phyloP scores from a whole-genome alignment of 305 asterid genomes.

The Fraxinus ornus region DNA sequence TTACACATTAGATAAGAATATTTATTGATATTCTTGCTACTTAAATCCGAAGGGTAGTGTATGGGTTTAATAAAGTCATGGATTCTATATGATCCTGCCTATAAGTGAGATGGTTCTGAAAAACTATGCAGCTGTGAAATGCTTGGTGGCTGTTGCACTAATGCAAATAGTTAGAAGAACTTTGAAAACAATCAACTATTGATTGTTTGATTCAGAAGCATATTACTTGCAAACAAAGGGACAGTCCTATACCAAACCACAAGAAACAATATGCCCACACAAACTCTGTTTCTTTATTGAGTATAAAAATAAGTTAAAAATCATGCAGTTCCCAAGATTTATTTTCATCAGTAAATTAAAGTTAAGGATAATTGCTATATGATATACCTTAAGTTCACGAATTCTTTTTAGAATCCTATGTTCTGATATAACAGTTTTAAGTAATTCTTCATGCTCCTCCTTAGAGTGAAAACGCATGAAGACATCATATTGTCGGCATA shows the following conservation, averaged over 20 bases:
- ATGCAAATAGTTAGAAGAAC: neutral
- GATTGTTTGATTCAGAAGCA: neutral
- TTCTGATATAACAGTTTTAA: slow-evolving; percentile 50
- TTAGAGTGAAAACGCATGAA: slow-evolving; percentile 77
- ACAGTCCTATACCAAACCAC: neutral
- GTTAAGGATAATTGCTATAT: neutral
- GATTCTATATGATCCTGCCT: neutral
- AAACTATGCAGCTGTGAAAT: neutral
- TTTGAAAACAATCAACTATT: neutral
- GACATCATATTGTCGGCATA: slow-evolving; percentile 58
- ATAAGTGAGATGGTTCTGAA: neutral
- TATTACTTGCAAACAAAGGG: neutral
- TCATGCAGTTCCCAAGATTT: neutral
- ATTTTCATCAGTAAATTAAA: neutral
- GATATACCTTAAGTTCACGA: slow-evolving; percentile 56
- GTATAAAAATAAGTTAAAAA: neutral
- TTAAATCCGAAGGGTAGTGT: neutral
- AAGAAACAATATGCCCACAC: neutral
- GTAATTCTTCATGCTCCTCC: slow-evolving; percentile 70
- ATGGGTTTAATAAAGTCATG: neutral
- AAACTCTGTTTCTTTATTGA: neutral
- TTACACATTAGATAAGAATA: neutral
- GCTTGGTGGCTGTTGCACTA: neutral
- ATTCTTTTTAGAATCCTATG: slow-evolving; percentile 59
- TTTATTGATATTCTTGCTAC: neutral